Evolutionary conservation across 345 rosid genomes (phyloP), one percentile per base, ranked within the genome.

Genomic region (Brassica nigra): DNA sequence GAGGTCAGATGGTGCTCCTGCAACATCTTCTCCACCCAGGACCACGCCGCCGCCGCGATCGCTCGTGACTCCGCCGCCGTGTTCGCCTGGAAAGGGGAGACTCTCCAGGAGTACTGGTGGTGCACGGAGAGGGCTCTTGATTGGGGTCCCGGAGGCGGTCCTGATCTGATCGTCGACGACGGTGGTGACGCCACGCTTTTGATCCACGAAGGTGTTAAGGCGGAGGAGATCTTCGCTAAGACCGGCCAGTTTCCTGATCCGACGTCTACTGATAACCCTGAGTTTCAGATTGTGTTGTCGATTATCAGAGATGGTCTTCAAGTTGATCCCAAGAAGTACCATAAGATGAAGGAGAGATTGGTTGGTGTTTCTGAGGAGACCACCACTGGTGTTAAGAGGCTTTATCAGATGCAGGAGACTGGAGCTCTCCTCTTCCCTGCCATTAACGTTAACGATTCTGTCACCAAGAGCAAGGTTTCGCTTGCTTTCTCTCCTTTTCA

Each of bases 1-100:
- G 91, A 92, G 76, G 97, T 94, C 70, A 88, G 98, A n/a, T 94
- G 97, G 98, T 94, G 98, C 81, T 94, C 97, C 8, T 92, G 97
- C 88, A 94, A 94, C 87, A 94, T 94, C 67, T 94, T 94, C 89
- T 88, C 93, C 68, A 94, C 98, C 5, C 98, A 94, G 81, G 98
- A 94, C 58, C 98, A 94, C 80, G 97, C 97, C 29, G 97, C 97
- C 0, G 95, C 97, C 4, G 97, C 92, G n/a, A 90, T 86, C 16
- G 98, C 98, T 4, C 93, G 97, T 14, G 97, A 94, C 63, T 92
- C 97, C 62, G 97, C 97, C 3, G 84, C 97, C 2, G 97, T 92
- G 0, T 94, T 94, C 75, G 97, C 98, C 64, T 92, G 97, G 98
- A 94, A 94, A 78, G 98, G 98, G 0, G 97, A 92, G 86, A 94